Evolutionary conservation across 2,329 filamentous ascomycete species (phyloP).

Genomic region (Ciborinia camelliae): DNA sequence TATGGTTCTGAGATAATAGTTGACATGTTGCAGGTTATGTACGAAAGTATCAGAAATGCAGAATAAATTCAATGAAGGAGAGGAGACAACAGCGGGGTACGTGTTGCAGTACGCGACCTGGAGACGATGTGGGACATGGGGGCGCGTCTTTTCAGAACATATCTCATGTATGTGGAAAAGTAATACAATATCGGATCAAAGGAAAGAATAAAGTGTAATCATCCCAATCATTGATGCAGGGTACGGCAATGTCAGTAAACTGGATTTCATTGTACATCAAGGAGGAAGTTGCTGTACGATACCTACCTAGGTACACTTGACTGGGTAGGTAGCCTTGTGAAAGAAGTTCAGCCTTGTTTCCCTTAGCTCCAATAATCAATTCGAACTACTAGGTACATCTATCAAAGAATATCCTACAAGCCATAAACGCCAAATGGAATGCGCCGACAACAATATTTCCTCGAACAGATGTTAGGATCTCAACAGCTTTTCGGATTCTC

Average conservation of each 20-base stretch:
- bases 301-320: neutral
- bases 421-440: neutral
- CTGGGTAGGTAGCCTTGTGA: neutral
- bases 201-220: rapidly evolving
- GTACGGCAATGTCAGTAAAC: neutral
- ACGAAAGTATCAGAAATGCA: neutral
- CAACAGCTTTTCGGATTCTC: neutral
- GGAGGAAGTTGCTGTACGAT: no score
- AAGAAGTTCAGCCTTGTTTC: constrained; percentile 5
- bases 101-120: neutral
- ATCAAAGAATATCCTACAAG: neutral
- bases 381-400: neutral
- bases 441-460: constrained; percentile 2
- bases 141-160: neutral
- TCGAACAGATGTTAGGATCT: neutral
- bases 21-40: constrained; percentile 22
- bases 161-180: no score
- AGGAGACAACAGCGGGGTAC: constrained; percentile 6
- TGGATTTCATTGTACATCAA: no score
- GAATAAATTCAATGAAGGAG: neutral
- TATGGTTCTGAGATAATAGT: constrained; percentile 20
- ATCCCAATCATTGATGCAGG: neutral
- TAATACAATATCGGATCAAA: neutral
- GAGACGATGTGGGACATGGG: constrained; percentile 7
- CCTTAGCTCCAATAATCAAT: constrained; percentile 1